Conservation (phyloP, 805 yeast genomes). For the Sugiyamaella mastotermitis region DNA sequence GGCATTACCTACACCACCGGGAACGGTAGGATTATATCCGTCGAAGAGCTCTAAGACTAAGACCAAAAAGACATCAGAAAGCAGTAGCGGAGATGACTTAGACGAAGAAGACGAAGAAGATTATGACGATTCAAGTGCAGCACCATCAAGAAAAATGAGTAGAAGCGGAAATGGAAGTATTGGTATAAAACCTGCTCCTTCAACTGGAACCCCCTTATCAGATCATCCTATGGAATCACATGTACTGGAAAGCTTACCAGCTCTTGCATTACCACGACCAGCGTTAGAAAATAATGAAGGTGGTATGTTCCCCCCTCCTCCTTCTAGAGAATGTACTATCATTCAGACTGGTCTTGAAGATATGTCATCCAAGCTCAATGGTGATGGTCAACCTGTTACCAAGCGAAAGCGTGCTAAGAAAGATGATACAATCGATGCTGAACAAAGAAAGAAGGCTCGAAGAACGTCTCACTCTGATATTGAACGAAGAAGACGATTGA, state of each 20-base stretch:
- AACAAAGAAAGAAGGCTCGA: conserved; percentile 41
- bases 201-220: conserved; percentile 8
- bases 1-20: conserved; percentile 9
- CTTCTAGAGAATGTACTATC: conserved; percentile 14
- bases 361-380: conserved; percentile 1
- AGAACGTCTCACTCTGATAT: conserved; percentile 67
- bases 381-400: neutral
- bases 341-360: conserved; percentile 12
- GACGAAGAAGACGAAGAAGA: conserved; percentile 2
- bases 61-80: too few species aligned
- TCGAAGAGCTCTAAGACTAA: too few species aligned
- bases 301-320: conserved; percentile 16
- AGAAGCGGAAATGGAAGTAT: neutral
- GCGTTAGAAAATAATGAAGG: conserved; percentile 11
- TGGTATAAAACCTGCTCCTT: neutral
- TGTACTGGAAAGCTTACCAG: conserved; percentile 5
- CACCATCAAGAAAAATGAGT: neutral
- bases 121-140: neutral
- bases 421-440: conserved; percentile 19
- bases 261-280: conserved; percentile 13
- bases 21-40: conserved; percentile 2
- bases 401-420: conserved; percentile 8
- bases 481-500: conserved; percentile 70
- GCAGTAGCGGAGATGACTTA: conserved; percentile 5
- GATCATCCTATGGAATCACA: conserved; percentile 3